phyloP scores from a whole-genome alignment of 371 early-diverging fungal genomes.

The Mortierella sp. region DNA sequence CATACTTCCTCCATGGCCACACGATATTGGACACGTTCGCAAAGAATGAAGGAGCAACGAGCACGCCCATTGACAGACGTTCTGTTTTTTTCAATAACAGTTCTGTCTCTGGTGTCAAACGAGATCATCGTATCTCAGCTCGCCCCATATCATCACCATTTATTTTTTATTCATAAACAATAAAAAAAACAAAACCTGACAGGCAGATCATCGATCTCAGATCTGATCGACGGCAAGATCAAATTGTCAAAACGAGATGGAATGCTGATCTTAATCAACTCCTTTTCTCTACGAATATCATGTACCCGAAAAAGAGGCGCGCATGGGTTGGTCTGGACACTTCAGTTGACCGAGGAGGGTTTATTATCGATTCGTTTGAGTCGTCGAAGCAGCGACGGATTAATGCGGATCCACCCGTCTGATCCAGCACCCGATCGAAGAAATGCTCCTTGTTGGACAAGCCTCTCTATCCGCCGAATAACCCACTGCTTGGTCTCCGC shows the following conservation, averaged over 20 bases:
- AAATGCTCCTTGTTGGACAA: constrained; percentile 34
- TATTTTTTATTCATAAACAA: neutral
- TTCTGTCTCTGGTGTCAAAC: constrained; percentile 54
- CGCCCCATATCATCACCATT: constrained; percentile 30
- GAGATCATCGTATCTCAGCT: constrained; percentile 35
- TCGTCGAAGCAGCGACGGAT: constrained; percentile 33
- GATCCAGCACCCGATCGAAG: constrained; percentile 7
- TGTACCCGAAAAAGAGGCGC: neutral
- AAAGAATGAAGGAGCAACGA: constrained; percentile 45
- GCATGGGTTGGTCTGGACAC: neutral
- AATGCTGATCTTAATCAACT: neutral
- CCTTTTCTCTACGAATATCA: no score
- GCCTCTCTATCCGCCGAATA: constrained; percentile 33
- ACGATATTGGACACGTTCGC: constrained; percentile 56
- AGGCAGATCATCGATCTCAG: neutral
- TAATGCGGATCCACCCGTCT: constrained; percentile 33
- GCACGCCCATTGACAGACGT: constrained; percentile 57
- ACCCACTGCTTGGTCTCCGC: constrained; percentile 41
- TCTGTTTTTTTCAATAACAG: constrained; percentile 29
- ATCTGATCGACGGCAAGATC: no score
- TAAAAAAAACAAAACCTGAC: constrained; percentile 3
- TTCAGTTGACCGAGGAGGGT: constrained; percentile 25
- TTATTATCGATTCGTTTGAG: constrained; percentile 42
- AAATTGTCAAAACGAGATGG: neutral
- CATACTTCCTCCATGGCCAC: constrained; percentile 20